Percentiles rank a stretch among this genome's conserved stretches.
These are phyloP conservation scores for Plasmodium gaboni DNA, from an alignment of 169 alveolate genomes.

Conservation along the genomic window DNA sequence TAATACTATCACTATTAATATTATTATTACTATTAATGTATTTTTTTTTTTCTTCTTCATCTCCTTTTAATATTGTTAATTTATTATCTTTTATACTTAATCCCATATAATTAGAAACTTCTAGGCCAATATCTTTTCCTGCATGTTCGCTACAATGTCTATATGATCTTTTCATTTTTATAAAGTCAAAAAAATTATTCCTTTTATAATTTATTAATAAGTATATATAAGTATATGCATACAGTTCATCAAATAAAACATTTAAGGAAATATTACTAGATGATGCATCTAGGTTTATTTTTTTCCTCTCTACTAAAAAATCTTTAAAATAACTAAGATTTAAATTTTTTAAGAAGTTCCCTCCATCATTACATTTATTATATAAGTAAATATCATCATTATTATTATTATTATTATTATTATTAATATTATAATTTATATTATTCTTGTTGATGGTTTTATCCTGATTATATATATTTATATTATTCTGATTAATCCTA, in stretches of 20 bases:
- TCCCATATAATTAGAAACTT: conserved; percentile 42
- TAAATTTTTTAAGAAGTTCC: conserved; percentile 22
- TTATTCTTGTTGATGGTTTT: no score
- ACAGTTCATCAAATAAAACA: conserved; percentile 47
- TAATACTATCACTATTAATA: background rate
- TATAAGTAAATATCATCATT: background rate
- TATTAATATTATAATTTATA: no score
- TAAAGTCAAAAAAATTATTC: conserved; percentile 64
- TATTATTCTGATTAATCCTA: no score
- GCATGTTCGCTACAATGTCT: conserved; percentile 73
- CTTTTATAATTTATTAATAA: conserved; percentile 39
- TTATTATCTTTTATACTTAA: background rate
- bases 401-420: no score
- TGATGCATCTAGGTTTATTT: background rate
- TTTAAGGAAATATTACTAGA: background rate
- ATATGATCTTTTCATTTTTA: conserved; percentile 36
- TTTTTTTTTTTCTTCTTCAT: background rate
- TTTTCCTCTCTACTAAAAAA: conserved; percentile 36
- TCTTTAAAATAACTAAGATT: conserved; percentile 35
- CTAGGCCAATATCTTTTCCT: conserved; percentile 56
- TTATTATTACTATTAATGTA: background rate
- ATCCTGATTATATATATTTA: no score
- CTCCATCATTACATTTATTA: background rate
- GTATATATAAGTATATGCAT: conserved; percentile 30
- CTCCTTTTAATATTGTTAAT: background rate